Conservation (phyloP, 2,329 filamentous ascomycete species). For the Pseudogymnoascus sp. region DNA sequence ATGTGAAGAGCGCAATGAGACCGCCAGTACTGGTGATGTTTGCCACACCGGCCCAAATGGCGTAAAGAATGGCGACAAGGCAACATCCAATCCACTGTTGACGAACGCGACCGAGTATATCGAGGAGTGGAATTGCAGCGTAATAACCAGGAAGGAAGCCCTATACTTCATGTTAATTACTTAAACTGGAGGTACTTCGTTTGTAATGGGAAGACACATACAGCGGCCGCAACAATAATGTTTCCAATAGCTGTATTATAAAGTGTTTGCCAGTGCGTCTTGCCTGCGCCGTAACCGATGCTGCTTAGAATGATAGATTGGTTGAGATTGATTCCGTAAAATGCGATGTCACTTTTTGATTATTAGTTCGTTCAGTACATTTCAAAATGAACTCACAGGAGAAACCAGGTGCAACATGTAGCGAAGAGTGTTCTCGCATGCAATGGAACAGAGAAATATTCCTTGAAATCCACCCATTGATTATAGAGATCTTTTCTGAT, state of each 20-base stretch:
- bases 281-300: slow-evolving; percentile 53
- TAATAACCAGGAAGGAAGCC: slow-evolving; percentile 4
- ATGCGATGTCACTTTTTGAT: slow-evolving; percentile 37
- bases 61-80: slow-evolving; percentile 3
- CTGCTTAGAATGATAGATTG: slow-evolving; percentile 60
- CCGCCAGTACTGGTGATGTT: neutral
- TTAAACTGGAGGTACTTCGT: neutral
- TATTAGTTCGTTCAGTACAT: neutral
- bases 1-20: slow-evolving; percentile 26
- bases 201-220: neutral
- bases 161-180: neutral
- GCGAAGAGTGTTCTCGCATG: slow-evolving; percentile 53
- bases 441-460: slow-evolving; percentile 43
- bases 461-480: slow-evolving; percentile 47
- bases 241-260: slow-evolving; percentile 10
- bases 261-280: slow-evolving; percentile 4
- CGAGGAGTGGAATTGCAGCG: neutral
- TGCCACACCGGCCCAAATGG: slow-evolving; percentile 6
- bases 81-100: neutral
- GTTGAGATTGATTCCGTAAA: slow-evolving; percentile 64
- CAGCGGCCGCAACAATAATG: slow-evolving; percentile 6
- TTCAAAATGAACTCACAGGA: slow-evolving; percentile 35
- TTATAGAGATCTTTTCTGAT: neutral
- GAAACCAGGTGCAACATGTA: slow-evolving; percentile 75
- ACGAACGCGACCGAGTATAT: slow-evolving; percentile 1